phyloP scores from a whole-genome alignment of 2,329 filamentous ascomycete genomes.

The Ascochyta koolunga region DNA sequence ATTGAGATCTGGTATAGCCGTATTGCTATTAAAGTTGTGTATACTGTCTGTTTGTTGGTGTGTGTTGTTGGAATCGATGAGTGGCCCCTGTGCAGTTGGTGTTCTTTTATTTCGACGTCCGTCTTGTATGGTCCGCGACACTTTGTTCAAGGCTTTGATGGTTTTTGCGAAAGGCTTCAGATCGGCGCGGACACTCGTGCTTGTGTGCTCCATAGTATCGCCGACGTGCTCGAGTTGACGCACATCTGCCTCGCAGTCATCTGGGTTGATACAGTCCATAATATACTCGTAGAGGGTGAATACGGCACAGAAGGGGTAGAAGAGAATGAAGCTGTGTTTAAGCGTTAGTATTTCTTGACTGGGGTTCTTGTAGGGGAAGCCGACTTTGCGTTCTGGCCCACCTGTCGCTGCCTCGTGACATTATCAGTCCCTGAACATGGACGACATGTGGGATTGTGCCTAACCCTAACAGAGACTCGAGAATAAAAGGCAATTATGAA shows the following conservation, averaged over 20 bases:
- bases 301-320: conserved; percentile 40
- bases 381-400: too few species aligned
- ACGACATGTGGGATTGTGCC: not conserved
- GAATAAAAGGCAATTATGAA: not conserved
- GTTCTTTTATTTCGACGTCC: conserved; percentile 13
- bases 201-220: conserved; percentile 27
- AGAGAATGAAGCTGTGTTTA: conserved; percentile 31
- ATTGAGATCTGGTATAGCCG: conserved; percentile 23
- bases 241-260: conserved; percentile 35
- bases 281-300: conserved; percentile 41
- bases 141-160: conserved; percentile 38
- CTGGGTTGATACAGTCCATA: conserved; percentile 26
- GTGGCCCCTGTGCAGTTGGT: not conserved
- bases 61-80: too few species aligned
- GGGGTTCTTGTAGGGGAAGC: not conserved
- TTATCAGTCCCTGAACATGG: not conserved
- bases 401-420: not conserved
- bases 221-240: conserved; percentile 30
- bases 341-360: not conserved
- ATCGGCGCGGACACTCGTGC: conserved; percentile 14
- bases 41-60: not conserved
- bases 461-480: not conserved
- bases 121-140: conserved; percentile 35
- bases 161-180: conserved; percentile 33
- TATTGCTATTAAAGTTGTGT: not conserved